A percentile compares a stretch with the other conserved stretches of the same genome.
phyloP scores from a whole-genome alignment of 352 stramenopile species.

The Globisporangium emineosum region DNA sequence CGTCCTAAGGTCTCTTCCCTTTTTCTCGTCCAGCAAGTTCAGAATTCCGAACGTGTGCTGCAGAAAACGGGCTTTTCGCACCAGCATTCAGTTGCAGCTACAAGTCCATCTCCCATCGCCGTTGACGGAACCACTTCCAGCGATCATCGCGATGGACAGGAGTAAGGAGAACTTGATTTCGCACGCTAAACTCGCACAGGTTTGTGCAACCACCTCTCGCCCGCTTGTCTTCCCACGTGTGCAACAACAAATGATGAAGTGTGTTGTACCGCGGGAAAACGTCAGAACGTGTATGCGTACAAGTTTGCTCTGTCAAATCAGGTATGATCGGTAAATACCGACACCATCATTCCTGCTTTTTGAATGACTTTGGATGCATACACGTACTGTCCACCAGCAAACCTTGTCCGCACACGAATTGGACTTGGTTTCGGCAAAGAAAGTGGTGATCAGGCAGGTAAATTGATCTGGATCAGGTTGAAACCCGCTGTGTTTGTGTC shows the following conservation, averaged over 20 bases:
- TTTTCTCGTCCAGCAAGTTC: constrained; percentile 6
- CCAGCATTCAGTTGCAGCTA: not conserved
- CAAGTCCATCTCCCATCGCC: not conserved
- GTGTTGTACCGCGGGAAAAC: not conserved
- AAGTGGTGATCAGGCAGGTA: no score
- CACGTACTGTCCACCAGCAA: no score
- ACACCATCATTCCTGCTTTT: no score
- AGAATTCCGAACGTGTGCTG: not conserved
- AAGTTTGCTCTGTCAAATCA: no score
- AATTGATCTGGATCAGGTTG: no score
- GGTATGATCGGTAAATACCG: no score
- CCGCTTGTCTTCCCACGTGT: not conserved
- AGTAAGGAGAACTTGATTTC: constrained; percentile 10
- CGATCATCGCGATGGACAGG: no score
- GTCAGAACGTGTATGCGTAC: no score
- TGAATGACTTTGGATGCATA: no score
- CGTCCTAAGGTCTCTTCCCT: not conserved
- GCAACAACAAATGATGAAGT: not conserved
- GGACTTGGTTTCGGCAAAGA: no score
- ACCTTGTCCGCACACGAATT: no score
- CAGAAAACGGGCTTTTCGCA: not conserved
- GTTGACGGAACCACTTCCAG: constrained; percentile 5
- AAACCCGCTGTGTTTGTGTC: no score
- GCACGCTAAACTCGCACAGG: not conserved
- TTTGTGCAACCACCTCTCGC: constrained; percentile 7